Evolutionary conservation across 106 monocot genomes (phyloP).

Genomic region (Posidonia australis): DNA sequence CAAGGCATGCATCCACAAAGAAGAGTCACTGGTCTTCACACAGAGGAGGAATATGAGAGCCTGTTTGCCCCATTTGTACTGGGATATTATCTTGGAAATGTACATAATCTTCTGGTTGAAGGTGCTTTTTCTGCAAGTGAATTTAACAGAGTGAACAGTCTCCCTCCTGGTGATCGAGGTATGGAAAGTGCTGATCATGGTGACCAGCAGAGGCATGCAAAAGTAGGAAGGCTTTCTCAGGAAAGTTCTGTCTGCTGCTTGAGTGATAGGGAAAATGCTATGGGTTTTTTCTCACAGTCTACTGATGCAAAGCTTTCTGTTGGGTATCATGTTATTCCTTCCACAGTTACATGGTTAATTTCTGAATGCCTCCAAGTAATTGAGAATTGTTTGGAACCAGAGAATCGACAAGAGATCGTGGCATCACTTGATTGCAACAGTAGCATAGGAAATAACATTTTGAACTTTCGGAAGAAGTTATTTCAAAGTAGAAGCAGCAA

Average conservation of each 20-base stretch:
- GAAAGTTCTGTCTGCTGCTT: constrained; percentile 19
- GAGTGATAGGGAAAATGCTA: constrained; percentile 10
- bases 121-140: constrained; percentile 43
- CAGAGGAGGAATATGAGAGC: constrained; percentile 62
- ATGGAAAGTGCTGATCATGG: constrained; percentile 16
- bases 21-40: constrained; percentile 40
- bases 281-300: background rate
- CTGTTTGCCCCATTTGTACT: constrained; percentile 42
- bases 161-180: constrained; percentile 5
- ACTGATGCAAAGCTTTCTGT: background rate
- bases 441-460: constrained; percentile 10
- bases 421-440: constrained; percentile 10
- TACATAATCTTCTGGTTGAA: constrained; percentile 43
- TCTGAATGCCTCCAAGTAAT: constrained; percentile 55
- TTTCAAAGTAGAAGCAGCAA: constrained; percentile 17
- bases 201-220: constrained; percentile 32
- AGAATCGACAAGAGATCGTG: constrained; percentile 1
- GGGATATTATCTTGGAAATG: constrained; percentile 40
- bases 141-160: constrained; percentile 11
- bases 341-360: constrained; percentile 34
- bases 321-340: constrained; percentile 15
- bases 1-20: constrained; percentile 88
- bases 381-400: constrained; percentile 52
- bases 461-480: constrained; percentile 31
- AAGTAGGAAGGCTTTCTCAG: constrained; percentile 43